phyloP scores from a whole-genome alignment of 257 asterid species.

The Gentiana dahurica region DNA sequence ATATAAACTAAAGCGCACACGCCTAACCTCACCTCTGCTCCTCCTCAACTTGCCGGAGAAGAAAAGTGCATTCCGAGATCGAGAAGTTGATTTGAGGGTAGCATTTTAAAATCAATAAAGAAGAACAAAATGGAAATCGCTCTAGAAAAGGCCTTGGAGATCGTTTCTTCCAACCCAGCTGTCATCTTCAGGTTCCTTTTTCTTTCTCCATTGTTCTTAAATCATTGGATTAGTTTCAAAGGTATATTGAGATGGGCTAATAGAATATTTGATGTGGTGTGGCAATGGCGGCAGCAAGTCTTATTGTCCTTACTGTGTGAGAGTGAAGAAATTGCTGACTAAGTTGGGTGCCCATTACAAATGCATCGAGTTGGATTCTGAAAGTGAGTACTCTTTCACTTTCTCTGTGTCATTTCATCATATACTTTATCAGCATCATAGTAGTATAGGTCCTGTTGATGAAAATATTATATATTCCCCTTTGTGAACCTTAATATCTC shows the following conservation, averaged over 20 bases:
- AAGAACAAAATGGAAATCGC: slow-evolving; percentile 31
- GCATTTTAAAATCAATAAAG: background rate
- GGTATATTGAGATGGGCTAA: slow-evolving; percentile 2
- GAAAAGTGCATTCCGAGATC: too few relatives aligned
- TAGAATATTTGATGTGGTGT: slow-evolving; percentile 1
- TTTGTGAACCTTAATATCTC: too few relatives aligned
- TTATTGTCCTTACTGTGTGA: slow-evolving; percentile 61
- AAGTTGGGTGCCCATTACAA: slow-evolving; percentile 62
- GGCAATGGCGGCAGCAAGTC: slow-evolving; percentile 48
- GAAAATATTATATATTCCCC: too few relatives aligned
- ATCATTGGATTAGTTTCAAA: background rate
- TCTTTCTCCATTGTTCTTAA: background rate
- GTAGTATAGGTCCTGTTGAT: too few relatives aligned
- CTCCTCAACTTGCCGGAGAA: too few relatives aligned
- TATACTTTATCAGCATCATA: too few relatives aligned
- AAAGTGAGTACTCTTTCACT: slow-evolving; percentile 31
- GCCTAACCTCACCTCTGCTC: too few relatives aligned
- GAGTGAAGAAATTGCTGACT: slow-evolving; percentile 65
- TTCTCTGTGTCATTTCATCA: background rate
- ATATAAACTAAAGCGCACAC: too few relatives aligned
- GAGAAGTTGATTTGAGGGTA: too few relatives aligned
- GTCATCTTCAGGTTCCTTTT: slow-evolving; percentile 58
- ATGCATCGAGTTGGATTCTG: slow-evolving; percentile 57
- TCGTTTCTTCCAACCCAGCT: slow-evolving; percentile 46
- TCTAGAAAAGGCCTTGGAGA: slow-evolving; percentile 66